A percentile compares a stretch with the other conserved stretches of the same genome.
These are phyloP conservation scores for Haplosporangium sp. DNA, from an alignment of 371 early-diverging fungal genomes.

Conservation along the genomic window DNA sequence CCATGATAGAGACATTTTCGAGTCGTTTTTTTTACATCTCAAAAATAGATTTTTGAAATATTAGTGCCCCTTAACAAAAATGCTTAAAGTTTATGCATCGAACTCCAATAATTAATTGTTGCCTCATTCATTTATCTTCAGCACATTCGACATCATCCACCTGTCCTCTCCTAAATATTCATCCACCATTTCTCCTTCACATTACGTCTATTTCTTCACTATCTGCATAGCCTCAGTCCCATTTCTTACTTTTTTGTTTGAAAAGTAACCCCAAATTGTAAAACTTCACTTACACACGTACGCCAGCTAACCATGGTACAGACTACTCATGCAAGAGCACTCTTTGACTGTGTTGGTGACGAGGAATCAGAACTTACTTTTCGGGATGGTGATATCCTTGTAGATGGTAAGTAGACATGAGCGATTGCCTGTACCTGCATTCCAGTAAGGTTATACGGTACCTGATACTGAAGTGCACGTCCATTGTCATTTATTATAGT, in stretches of 20 bases:
- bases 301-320: constrained; percentile 24
- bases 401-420: constrained; percentile 53
- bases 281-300: background rate
- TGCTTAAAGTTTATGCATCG: background rate
- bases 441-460: background rate
- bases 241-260: too few species aligned
- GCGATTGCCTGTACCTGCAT: background rate
- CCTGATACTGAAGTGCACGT: background rate
- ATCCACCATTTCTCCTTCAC: background rate
- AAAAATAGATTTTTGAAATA: constrained; percentile 2
- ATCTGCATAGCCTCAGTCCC: background rate
- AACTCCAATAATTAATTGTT: background rate
- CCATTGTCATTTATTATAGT: constrained; percentile 20
- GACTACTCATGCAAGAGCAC: constrained; percentile 60
- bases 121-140: background rate
- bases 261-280: background rate
- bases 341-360: constrained; percentile 75
- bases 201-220: background rate
- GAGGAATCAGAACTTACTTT: constrained; percentile 71
- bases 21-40: constrained; percentile 47
- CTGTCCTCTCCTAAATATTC: background rate
- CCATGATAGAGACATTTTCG: constrained; percentile 41
- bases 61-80: background rate
- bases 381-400: constrained; percentile 65
- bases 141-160: background rate